phyloP scores from a whole-genome alignment of 768 basidiomycete species.

The Leucosporidium creatinivorum region DNA sequence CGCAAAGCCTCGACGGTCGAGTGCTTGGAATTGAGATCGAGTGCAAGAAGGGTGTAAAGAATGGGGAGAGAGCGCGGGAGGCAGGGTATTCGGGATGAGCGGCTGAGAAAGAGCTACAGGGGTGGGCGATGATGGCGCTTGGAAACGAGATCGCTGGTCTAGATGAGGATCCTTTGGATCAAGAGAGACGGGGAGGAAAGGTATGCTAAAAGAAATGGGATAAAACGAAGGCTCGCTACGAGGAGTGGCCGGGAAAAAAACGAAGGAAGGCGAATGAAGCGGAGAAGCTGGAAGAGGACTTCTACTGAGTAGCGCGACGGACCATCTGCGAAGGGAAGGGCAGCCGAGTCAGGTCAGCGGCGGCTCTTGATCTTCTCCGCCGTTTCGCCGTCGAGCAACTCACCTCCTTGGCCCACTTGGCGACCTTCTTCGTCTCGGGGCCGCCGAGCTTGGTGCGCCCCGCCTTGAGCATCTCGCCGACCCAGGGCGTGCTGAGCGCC shows the following conservation, averaged over 20 bases:
- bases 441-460: constrained; percentile 59
- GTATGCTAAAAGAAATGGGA: constrained; percentile 1
- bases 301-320: constrained; percentile 25
- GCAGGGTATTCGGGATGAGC: not conserved
- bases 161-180: constrained; percentile 8
- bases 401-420: constrained; percentile 92
- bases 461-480: constrained; percentile 62
- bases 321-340: constrained; percentile 21
- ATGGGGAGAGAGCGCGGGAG: not conserved
- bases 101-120: not conserved
- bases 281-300: not conserved
- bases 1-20: too few species aligned
- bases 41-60: not conserved
- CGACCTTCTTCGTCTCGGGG: constrained; percentile 72
- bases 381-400: not conserved
- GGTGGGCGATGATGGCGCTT: not conserved
- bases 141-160: not conserved
- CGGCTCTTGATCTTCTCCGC: not conserved
- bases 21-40: too few species aligned
- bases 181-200: not conserved
- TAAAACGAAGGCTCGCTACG: not conserved
- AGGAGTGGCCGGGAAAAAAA: not conserved
- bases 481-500: constrained; percentile 68
- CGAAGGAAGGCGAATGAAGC: not conserved
- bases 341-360: not conserved